Conservation (phyloP, 1,139 yeast genomes). For the Suhomyces guaymorum region DNA sequence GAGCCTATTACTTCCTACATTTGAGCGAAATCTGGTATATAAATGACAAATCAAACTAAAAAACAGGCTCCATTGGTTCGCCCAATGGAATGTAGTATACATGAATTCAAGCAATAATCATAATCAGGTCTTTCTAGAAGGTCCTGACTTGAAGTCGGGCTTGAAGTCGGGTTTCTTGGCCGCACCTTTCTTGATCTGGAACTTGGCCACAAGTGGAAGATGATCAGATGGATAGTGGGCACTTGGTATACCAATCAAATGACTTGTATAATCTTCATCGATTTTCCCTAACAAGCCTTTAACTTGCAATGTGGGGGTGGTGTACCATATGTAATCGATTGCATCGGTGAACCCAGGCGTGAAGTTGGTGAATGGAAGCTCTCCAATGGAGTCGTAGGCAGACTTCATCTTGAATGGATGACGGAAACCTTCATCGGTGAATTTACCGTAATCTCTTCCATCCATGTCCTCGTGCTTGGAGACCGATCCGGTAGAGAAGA, state of each 20-base stretch:
- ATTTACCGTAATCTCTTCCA: conserved; percentile 87
- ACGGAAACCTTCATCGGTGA: conserved; percentile 84
- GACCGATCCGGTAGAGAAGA: conserved; percentile 77
- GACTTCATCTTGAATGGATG: conserved; percentile 83
- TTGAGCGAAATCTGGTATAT: no score
- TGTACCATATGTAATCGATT: conserved; percentile 94
- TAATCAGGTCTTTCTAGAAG: conserved; percentile 52
- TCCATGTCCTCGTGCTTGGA: conserved; percentile 76
- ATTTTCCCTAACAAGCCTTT: conserved; percentile 84
- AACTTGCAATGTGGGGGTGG: conserved; percentile 75
- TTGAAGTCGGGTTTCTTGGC: conserved; percentile 46
- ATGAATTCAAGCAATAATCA: conserved; percentile 7
- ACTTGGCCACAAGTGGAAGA: conserved; percentile 76
- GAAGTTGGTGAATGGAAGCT: conserved; percentile 90
- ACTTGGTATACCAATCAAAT: conserved; percentile 90
- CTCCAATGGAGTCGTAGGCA: conserved; percentile 82
- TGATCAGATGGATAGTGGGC: conserved; percentile 95
- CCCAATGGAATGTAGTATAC: conserved; percentile 9
- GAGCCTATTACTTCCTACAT: no score
- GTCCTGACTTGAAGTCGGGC: conserved; percentile 53
- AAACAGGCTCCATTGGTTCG: conserved; percentile 1
- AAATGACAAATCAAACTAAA: conserved; percentile 10
- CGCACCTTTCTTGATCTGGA: conserved; percentile 61
- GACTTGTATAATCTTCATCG: conserved; percentile 72
- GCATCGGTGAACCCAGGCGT: conserved; percentile 92